Evolutionary conservation across 768 basidiomycete genomes (phyloP).

Genomic region (Amanita thiersii): DNA sequence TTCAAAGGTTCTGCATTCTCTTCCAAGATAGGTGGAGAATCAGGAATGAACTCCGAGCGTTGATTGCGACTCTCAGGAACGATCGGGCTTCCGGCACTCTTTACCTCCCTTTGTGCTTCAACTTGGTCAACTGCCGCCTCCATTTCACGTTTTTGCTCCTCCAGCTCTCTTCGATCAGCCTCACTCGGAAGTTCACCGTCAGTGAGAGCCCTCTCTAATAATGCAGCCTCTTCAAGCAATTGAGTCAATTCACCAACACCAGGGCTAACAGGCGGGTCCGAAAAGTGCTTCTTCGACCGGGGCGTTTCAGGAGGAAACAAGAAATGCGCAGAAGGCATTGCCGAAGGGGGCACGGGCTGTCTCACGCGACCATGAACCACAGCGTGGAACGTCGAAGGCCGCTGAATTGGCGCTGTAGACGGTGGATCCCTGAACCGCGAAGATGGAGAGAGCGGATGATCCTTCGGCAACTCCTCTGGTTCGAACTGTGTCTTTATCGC

Average conservation of each 20-base stretch:
- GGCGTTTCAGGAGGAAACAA: slow-evolving; percentile 21
- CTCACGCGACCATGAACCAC: slow-evolving; percentile 51
- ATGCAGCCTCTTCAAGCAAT: slow-evolving; percentile 49
- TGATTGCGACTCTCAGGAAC: too few species aligned
- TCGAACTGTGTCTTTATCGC: slow-evolving; percentile 16
- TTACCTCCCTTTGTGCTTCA: slow-evolving; percentile 12
- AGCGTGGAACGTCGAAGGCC: slow-evolving; percentile 35
- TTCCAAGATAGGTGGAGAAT: slow-evolving; percentile 16
- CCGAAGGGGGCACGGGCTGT: slow-evolving; percentile 23
- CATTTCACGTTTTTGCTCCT: slow-evolving; percentile 12
- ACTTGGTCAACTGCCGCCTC: slow-evolving; percentile 9
- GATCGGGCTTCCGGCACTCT: too few species aligned
- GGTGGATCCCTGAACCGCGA: slow-evolving; percentile 8
- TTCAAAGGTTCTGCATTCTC: slow-evolving; percentile 18
- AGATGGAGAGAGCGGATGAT: neutral
- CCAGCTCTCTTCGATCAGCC: slow-evolving; percentile 12
- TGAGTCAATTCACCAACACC: slow-evolving; percentile 43
- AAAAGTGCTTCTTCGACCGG: slow-evolving; percentile 20
- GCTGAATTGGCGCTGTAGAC: neutral
- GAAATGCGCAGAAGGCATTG: slow-evolving; percentile 12
- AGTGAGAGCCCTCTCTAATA: slow-evolving; percentile 46
- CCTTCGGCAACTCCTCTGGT: neutral
- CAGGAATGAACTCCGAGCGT: slow-evolving; percentile 17
- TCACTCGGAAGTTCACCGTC: slow-evolving; percentile 40
- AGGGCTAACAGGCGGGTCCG: slow-evolving; percentile 35